Evolutionary conservation across 1,284 basidiomycete genomes (phyloP), one percentile per base, ranked within the genome.

Genomic region (Cryptococcus wingfieldii): DNA sequence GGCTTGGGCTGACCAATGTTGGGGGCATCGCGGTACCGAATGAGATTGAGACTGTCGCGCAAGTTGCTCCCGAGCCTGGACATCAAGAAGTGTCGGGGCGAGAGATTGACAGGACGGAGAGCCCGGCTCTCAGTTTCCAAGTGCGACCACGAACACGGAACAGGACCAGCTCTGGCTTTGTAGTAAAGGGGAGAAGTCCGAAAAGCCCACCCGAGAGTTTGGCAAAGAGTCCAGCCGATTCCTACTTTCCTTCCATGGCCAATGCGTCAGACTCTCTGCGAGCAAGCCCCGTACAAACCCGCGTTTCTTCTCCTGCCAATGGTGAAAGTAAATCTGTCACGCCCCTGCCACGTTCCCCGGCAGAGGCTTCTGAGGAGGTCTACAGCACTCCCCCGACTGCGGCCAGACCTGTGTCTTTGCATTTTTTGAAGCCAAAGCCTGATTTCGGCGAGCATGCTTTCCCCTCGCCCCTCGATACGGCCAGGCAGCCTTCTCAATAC

Each of bases 91-190:
- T 16, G n/a, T 42, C 44, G 23, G 25, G 18, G n/a, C 44, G 38
- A 31, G 42, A 45, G 23, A 52, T 48, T 7, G 25, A 31, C 37
- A 31, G 53, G 34, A 52, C 45, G 25, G 8, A 49, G 2, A 50
- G 51, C 16, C 54, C 58, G 7, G 50, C 41, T 16, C 43, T 56
- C 13, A 56, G 48, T 47, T 60, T 60, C 31, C 50, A 51, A 1
- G 58, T 60, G 2, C 37, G 55, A 23, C 42, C 41, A 5, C 13
- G 55, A 23, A 34, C 41, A 5, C 13, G 37, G 8, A n/a, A 23
- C 14, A 49, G 25, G n/a, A 37, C 47, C 4, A 41, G 53, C 13
- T 23, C 27, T 51, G 50, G 53, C n/a, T 60, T 60, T 37, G 49
- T 57, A 6, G 59, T 60, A 9, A 54, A 52, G 41, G 51, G 48